Conservation (phyloP, 2,329 filamentous ascomycete genomes). For the Elsinoe arachidis region DNA sequence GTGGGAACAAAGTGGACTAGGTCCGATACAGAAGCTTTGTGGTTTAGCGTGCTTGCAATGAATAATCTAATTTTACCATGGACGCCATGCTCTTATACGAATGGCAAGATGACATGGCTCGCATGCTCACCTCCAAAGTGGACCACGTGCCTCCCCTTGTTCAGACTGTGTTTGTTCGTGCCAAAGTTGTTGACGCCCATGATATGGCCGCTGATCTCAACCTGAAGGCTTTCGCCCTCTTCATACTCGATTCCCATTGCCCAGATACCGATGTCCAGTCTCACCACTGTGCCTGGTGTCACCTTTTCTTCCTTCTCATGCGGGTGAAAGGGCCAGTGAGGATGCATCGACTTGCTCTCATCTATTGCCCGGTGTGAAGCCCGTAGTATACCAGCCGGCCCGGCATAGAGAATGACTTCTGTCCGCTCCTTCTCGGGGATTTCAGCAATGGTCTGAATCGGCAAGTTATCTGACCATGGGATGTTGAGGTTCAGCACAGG, state of each 20-base stretch:
- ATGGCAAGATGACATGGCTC: constrained; percentile 14
- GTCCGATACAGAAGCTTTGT: no score
- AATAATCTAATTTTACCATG: no score
- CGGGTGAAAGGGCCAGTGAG: constrained; percentile 29
- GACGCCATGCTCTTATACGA: neutral
- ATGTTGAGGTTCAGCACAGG: constrained; percentile 37
- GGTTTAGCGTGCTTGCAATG: no score
- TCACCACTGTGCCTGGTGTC: constrained; percentile 32
- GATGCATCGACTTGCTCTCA: constrained; percentile 19
- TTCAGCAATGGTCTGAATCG: constrained; percentile 44
- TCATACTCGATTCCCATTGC: constrained; percentile 38
- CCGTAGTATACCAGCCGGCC: constrained; percentile 37
- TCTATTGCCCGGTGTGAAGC: constrained; percentile 36
- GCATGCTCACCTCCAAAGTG: constrained; percentile 13
- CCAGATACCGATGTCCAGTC: constrained; percentile 42
- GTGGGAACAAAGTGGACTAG: constrained; percentile 2
- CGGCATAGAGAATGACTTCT: constrained; percentile 35
- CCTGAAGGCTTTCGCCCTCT: constrained; percentile 26
- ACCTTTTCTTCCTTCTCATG: constrained; percentile 35
- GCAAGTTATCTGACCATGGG: constrained; percentile 28
- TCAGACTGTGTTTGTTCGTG: constrained; percentile 8
- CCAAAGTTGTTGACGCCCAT: constrained; percentile 7
- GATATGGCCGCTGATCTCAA: constrained; percentile 7
- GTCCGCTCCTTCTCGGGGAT: constrained; percentile 42
- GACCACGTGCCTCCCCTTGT: constrained; percentile 11